Conservation (phyloP, 2,329 filamentous ascomycete species). For the Westerdykella ornata region DNA sequence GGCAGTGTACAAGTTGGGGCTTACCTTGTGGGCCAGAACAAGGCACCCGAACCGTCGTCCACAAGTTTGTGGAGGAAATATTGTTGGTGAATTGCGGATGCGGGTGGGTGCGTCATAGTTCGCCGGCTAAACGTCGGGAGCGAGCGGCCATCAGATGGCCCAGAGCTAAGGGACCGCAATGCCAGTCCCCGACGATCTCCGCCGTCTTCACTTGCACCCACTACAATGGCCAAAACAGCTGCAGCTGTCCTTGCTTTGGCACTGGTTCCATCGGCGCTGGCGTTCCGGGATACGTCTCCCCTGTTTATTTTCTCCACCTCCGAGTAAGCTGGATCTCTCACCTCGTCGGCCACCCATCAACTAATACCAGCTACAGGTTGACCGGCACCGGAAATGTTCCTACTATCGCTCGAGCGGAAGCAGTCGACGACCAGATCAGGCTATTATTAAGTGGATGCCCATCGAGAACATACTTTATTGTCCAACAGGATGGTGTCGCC, state of each 20-base stretch:
- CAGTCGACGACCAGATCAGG: conserved; percentile 40
- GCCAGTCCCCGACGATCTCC: conserved; percentile 11
- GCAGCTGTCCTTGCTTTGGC: conserved; percentile 46
- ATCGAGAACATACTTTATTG: conserved; percentile 68
- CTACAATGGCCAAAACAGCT: conserved; percentile 40
- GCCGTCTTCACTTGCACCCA: conserved; percentile 7
- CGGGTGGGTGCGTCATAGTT: conserved; percentile 23
- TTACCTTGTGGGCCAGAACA: not conserved
- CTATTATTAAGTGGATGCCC: conserved; percentile 57
- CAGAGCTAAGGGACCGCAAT: conserved; percentile 12
- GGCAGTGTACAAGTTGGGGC: not conserved
- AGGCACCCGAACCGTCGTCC: not conserved
- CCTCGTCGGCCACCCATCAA: conserved; percentile 8
- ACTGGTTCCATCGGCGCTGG: conserved; percentile 53
- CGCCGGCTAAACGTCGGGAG: conserved; percentile 8
- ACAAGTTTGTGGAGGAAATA: conserved; percentile 2
- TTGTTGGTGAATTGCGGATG: not conserved
- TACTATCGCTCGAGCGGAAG: conserved; percentile 40
- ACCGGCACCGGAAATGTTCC: conserved; percentile 19
- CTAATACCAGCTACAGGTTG: conserved; percentile 25
- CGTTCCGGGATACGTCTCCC: conserved; percentile 80
- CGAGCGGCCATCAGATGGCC: conserved; percentile 5
- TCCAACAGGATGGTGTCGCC: conserved; percentile 69
- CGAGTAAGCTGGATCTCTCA: conserved; percentile 52
- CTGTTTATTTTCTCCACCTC: conserved; percentile 83